Evolutionary conservation across 2,329 filamentous ascomycete genomes (phyloP), one percentile per base, ranked within the genome.

Genomic region (Arachnomyces sp.): DNA sequence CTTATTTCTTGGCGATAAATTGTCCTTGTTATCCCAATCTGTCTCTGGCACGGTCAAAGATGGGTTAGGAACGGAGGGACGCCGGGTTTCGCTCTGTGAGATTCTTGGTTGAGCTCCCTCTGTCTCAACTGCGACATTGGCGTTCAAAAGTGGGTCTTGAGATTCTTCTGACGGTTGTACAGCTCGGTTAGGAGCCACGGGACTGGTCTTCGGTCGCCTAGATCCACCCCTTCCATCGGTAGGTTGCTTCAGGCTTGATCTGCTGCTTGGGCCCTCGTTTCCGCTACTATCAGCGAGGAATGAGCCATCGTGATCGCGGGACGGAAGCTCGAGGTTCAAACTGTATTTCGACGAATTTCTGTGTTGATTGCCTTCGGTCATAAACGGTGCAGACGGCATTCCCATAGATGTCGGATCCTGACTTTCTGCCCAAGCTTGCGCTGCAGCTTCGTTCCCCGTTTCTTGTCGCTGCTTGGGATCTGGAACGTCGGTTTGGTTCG

Each of bases 241-340:
- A 20, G 45, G 34, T 39, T 54, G 52, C 36, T 49, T 43, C 28
- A 50, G 46, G 36, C 46, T 46, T 11, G 50, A 40, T 43, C 45
- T 49, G 15, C 43, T 31, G 28, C 46, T 38, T 18, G 50, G 43
- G 32, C 56, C 54, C 40, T 65, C 60, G 33, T 57, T 58, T 28
- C 55, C 60, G 42, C 56, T 60, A 43, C 55, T 63, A 44, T 58
- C 56, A 28, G 57, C 56, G 20, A 63, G 46, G 39, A 59, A 60
- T 17, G 59, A 58, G 20, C 50, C 49, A 41, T 63, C 55, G 33
- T 52, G 49, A 14, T 52, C 47, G 31, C 47, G 48, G 15, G 49
- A 41, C 14, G 51, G 39, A 30, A 47, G 43, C 13, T 50, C 45
- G 20, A 56, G 55, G 37, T 59, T 55, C 20, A 61, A 50, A 25